Percentiles rank a stretch among this genome's conserved stretches.
Evolutionary conservation across 768 basidiomycete species (phyloP).

Genomic region (Boletus coccyginus): DNA sequence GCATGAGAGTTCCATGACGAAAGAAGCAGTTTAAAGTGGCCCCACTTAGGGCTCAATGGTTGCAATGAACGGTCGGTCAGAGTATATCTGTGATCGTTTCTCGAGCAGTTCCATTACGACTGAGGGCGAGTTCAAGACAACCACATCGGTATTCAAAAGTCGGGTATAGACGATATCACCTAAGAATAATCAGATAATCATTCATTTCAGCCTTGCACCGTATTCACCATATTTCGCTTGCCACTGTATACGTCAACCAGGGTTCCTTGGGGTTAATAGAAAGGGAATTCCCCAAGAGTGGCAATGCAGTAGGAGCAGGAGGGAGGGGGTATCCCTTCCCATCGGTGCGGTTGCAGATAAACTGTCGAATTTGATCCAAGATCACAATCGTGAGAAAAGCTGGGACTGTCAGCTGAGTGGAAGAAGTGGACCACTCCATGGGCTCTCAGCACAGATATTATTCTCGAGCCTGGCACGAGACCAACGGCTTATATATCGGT

Average conservation of each 20-base stretch:
- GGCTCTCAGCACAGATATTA: neutral
- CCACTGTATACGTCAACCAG: slow-evolving; percentile 3
- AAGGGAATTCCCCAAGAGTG: slow-evolving; percentile 1
- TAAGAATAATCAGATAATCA: neutral
- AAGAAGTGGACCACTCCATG: neutral
- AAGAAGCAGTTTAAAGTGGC: neutral
- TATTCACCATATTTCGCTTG: slow-evolving; percentile 1
- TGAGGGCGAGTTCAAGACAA: slow-evolving; percentile 7
- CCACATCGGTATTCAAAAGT: neutral
- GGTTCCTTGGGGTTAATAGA: neutral
- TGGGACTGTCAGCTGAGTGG: neutral
- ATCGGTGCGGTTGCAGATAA: neutral
- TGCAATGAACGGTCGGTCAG: slow-evolving; percentile 9
- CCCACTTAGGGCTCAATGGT: slow-evolving; percentile 2
- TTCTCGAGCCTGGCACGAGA: neutral
- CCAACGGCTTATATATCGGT: neutral
- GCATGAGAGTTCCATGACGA: neutral
- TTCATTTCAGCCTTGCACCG: rapidly evolving
- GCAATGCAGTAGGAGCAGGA: slow-evolving; percentile 2
- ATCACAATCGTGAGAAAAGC: neutral
- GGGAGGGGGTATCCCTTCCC: slow-evolving; percentile 1
- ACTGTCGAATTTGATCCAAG: neutral
- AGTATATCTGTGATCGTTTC: slow-evolving; percentile 14
- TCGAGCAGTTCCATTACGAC: slow-evolving; percentile 3
- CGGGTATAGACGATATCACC: slow-evolving; percentile 8